phyloP scores from a whole-genome alignment of 768 basidiomycete genomes.

The Pleurotus pulmonarius region DNA sequence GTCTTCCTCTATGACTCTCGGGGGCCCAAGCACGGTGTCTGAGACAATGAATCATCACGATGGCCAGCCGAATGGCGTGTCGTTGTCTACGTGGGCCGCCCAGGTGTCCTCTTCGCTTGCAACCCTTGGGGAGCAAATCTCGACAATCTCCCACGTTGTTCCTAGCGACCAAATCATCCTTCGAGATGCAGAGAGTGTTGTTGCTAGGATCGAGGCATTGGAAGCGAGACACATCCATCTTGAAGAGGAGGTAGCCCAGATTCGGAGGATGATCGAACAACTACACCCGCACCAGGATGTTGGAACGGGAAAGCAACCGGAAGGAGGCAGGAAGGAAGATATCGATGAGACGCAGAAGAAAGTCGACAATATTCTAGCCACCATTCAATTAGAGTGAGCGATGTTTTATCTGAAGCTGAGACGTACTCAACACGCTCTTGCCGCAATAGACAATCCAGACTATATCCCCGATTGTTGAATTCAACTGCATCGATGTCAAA shows the following conservation, averaged over 20 bases:
- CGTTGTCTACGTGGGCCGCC: background rate
- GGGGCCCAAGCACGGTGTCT: background rate
- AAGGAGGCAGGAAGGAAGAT: background rate
- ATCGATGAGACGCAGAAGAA: background rate
- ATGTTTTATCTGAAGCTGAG: background rate
- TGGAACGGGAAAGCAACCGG: background rate
- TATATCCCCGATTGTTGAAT: slow-evolving; percentile 7
- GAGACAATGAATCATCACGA: background rate
- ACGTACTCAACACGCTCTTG: background rate
- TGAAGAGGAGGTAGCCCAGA: background rate
- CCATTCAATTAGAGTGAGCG: slow-evolving; percentile 3
- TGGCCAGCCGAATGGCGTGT: background rate
- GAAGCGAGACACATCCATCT: background rate
- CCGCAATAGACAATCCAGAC: background rate
- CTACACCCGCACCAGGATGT: background rate
- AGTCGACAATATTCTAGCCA: background rate
- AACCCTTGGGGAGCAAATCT: slow-evolving; percentile 4
- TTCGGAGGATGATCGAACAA: background rate
- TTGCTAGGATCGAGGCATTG: background rate
- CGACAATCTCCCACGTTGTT: slow-evolving; percentile 1
- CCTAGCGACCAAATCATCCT: background rate
- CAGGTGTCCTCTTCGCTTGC: slow-evolving; percentile 5
- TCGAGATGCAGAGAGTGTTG: background rate
- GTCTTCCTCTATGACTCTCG: slow-evolving; percentile 6
- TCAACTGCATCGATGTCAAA: slow-evolving; percentile 3